Conservation (phyloP, 2,329 filamentous ascomycete species). For the Sclerotinia borealis region DNA sequence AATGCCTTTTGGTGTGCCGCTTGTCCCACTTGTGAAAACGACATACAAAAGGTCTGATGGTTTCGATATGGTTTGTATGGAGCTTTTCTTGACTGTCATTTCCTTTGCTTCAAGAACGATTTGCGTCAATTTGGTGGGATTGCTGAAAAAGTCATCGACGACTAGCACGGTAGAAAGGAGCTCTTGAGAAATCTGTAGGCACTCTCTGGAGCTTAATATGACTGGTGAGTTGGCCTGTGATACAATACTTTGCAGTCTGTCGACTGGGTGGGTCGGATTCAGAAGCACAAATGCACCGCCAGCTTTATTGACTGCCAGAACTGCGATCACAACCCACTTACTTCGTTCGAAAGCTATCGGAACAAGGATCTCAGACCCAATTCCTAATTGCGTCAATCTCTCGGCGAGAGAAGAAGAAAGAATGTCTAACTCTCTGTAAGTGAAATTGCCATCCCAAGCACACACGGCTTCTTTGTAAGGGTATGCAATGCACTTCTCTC, state of each 20-base stretch:
- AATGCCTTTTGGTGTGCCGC: constrained; percentile 23
- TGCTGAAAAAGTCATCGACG: not conserved
- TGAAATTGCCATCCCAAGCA: constrained; percentile 20
- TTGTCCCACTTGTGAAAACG: constrained; percentile 24
- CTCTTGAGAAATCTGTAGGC: not conserved
- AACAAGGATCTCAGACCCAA: constrained; percentile 17
- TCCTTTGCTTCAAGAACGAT: not conserved
- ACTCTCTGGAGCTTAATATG: constrained; percentile 1
- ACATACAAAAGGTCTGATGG: constrained; percentile 11
- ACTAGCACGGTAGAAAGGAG: not conserved
- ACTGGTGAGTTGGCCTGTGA: constrained; percentile 2
- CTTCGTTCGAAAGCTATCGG: constrained; percentile 22
- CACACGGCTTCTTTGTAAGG: not conserved
- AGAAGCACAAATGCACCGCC: constrained; percentile 29
- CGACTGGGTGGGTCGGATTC: constrained; percentile 16
- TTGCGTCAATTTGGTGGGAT: not conserved
- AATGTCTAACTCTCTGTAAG: constrained; percentile 21
- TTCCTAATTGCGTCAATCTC: constrained; percentile 14
- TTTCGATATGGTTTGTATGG: not conserved
- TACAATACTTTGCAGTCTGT: constrained; percentile 9
- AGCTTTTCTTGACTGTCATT: not conserved
- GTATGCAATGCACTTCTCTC: not conserved
- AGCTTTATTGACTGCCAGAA: constrained; percentile 25
- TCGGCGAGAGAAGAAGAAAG: constrained; percentile 19
- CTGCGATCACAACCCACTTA: constrained; percentile 21